These are phyloP conservation scores for Fusarium xylarioides DNA, from an alignment of 2,329 filamentous ascomycete species.

Conservation along the genomic window DNA sequence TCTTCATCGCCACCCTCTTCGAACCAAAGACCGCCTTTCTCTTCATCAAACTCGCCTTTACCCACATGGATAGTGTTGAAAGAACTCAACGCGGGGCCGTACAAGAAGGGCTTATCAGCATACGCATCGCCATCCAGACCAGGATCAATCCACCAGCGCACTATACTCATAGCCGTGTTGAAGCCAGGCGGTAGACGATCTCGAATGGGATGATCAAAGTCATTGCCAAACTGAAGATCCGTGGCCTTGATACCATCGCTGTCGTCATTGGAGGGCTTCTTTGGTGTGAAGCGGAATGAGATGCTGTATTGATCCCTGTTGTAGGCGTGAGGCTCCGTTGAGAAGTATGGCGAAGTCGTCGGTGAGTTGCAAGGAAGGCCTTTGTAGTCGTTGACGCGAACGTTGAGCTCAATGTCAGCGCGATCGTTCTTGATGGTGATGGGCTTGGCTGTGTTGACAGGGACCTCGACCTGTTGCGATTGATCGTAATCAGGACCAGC, in stretches of 20 bases:
- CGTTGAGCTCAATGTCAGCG: conserved; percentile 73
- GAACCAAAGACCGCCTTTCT: conserved; percentile 64
- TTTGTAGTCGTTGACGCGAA: conserved; percentile 73
- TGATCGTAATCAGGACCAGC: conserved; percentile 81
- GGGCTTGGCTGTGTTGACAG: conserved; percentile 75
- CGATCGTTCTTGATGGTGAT: conserved; percentile 70
- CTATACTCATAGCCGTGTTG: conserved; percentile 82
- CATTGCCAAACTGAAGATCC: conserved; percentile 91
- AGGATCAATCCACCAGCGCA: conserved; percentile 91
- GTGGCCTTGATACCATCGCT: conserved; percentile 67
- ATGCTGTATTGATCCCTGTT: conserved; percentile 86
- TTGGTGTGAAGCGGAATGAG: conserved; percentile 80
- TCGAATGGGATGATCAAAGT: conserved; percentile 91
- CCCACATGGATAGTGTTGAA: conserved; percentile 83
- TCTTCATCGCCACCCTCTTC: conserved; percentile 72
- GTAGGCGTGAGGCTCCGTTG: conserved; percentile 69
- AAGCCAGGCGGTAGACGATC: conserved; percentile 89
- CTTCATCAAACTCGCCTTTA: conserved; percentile 55
- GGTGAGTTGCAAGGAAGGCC: conserved; percentile 80
- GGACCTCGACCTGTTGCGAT: conserved; percentile 75
- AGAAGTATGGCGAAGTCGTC: conserved; percentile 79
- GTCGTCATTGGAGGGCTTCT: conserved; percentile 48
- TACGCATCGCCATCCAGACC: conserved; percentile 91
- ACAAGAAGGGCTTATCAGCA: conserved; percentile 85
- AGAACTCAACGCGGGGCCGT: conserved; percentile 80